A percentile compares a stretch with the other conserved stretches of the same genome.
phyloP scores from a whole-genome alignment of 352 stramenopile genomes.

The Phytophthora lateralis region DNA sequence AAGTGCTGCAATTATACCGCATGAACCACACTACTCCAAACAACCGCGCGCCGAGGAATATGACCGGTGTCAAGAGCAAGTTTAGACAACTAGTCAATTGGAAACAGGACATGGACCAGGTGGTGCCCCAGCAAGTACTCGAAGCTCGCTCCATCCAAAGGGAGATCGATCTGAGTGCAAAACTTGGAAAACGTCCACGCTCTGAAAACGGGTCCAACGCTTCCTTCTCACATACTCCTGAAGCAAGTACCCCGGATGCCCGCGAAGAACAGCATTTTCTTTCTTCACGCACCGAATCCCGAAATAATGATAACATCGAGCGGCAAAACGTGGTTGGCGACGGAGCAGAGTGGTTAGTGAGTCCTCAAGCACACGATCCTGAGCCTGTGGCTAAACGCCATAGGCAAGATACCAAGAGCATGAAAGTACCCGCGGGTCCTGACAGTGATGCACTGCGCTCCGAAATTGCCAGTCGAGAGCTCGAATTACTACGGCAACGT shows the following conservation, averaged over 20 bases:
- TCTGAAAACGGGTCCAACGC: slow-evolving; percentile 17
- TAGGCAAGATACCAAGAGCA: slow-evolving; percentile 7
- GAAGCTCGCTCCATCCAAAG: slow-evolving; percentile 39
- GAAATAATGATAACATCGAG: slow-evolving; percentile 20
- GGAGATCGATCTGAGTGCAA: slow-evolving; percentile 24
- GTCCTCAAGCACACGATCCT: slow-evolving; percentile 7
- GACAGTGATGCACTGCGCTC: slow-evolving; percentile 17
- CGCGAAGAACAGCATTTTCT: slow-evolving; percentile 9
- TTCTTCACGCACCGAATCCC: slow-evolving; percentile 10
- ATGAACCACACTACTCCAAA: slow-evolving; percentile 33
- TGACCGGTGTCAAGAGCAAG: slow-evolving; percentile 41
- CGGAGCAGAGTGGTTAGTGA: slow-evolving; percentile 5
- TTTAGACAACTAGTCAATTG: slow-evolving; percentile 44
- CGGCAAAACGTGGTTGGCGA: slow-evolving; percentile 17
- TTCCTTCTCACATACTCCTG: slow-evolving; percentile 9
- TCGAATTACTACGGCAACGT: slow-evolving; percentile 33
- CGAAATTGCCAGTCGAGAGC: slow-evolving; percentile 39
- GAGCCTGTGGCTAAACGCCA: slow-evolving; percentile 19
- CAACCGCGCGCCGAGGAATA: slow-evolving; percentile 26
- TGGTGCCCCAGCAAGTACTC: slow-evolving; percentile 20
- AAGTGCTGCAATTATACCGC: slow-evolving; percentile 40
- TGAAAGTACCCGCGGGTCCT: background rate
- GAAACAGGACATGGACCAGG: slow-evolving; percentile 20
- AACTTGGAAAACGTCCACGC: slow-evolving; percentile 15
- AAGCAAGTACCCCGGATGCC: slow-evolving; percentile 5